A percentile compares a stretch with the other conserved stretches of the same genome.
phyloP scores from a whole-genome alignment of 2,329 filamentous ascomycete genomes.

The Cladorrhinum sp. region DNA sequence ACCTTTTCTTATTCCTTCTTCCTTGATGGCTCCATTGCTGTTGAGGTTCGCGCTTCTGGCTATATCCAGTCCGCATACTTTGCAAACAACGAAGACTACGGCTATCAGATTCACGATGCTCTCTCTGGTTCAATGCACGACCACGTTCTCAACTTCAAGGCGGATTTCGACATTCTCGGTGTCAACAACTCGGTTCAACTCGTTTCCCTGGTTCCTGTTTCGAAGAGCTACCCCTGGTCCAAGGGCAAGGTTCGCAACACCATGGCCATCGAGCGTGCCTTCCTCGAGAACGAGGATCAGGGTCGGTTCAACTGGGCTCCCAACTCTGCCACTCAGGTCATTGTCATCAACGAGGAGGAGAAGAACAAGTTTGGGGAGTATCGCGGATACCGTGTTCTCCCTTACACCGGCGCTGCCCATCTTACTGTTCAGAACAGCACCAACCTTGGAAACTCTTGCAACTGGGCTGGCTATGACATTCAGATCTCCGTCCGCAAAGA shows the following conservation, averaged over 20 bases:
- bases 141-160: conserved; percentile 55
- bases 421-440: conserved; percentile 49
- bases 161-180: conserved; percentile 51
- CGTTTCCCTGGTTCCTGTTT: conserved; percentile 34
- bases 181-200: conserved; percentile 44
- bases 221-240: conserved; percentile 47
- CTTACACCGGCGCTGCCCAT: conserved; percentile 38
- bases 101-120: conserved; percentile 48
- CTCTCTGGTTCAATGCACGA: conserved; percentile 52
- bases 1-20: conserved; percentile 51
- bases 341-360: conserved; percentile 50
- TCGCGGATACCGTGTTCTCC: conserved; percentile 50
- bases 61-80: conserved; percentile 53
- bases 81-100: conserved; percentile 45
- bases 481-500: conserved; percentile 51
- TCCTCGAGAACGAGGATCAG: conserved; percentile 42
- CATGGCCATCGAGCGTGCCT: conserved; percentile 46
- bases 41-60: conserved; percentile 51
- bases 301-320: conserved; percentile 46
- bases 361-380: conserved; percentile 50
- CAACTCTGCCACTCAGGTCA: conserved; percentile 46
- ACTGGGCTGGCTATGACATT: conserved; percentile 51
- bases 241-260: conserved; percentile 45
- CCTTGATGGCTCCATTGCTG: conserved; percentile 49
- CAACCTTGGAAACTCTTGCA: conserved; percentile 41